Evolutionary conservation across 2,329 filamentous ascomycete species (phyloP).

Genomic region (Pseudopyrenochaeta lycopersici): DNA sequence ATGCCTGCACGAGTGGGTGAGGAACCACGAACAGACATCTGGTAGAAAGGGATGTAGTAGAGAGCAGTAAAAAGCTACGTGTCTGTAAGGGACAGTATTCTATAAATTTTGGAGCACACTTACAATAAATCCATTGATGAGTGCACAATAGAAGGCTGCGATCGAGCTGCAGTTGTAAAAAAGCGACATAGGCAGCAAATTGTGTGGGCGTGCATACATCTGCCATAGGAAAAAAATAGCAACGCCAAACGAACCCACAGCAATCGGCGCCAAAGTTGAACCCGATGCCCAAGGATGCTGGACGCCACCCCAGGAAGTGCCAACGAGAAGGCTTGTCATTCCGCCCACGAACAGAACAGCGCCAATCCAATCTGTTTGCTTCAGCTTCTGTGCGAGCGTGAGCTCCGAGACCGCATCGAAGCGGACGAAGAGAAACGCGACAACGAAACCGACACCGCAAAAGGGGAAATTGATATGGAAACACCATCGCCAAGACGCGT

Average conservation of each 20-base stretch:
- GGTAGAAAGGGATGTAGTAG: constrained; percentile 56
- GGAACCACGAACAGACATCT: constrained; percentile 47
- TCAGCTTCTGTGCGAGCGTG: constrained; percentile 33
- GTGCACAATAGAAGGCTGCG: constrained; percentile 52
- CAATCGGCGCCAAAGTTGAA: constrained; percentile 52
- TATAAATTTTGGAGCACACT: constrained; percentile 17
- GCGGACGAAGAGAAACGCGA: constrained; percentile 32
- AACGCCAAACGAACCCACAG: constrained; percentile 44
- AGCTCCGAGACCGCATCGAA: constrained; percentile 26
- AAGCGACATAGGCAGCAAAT: constrained; percentile 49
- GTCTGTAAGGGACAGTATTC: neutral
- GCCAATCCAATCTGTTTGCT: constrained; percentile 55
- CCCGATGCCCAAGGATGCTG: constrained; percentile 51
- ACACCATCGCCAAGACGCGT: constrained; percentile 68
- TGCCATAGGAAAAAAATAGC: constrained; percentile 50
- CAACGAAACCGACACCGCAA: constrained; percentile 41
- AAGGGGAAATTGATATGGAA: constrained; percentile 72
- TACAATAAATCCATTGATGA: constrained; percentile 56
- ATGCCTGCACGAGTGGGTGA: constrained; percentile 49
- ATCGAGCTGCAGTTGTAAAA: constrained; percentile 48
- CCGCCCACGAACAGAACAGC: constrained; percentile 50
- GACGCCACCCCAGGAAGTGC: constrained; percentile 55
- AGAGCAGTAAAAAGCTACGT: constrained; percentile 52
- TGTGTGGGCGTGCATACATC: constrained; percentile 39
- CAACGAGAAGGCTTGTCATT: constrained; percentile 51